phyloP scores from a whole-genome alignment of 441 rosid species.

The Eruca vesicaria region DNA sequence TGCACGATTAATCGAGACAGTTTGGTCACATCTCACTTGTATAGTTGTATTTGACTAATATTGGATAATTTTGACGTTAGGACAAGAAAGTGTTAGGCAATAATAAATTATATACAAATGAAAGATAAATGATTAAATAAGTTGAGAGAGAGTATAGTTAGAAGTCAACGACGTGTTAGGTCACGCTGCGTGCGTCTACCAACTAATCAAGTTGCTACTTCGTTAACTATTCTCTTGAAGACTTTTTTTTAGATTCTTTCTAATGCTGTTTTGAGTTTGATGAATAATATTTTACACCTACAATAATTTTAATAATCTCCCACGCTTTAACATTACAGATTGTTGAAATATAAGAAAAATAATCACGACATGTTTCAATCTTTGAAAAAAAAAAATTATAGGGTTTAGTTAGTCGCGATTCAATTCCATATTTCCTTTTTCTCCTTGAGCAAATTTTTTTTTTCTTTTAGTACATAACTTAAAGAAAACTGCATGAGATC shows the following conservation, averaged over 20 bases:
- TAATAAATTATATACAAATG: background rate
- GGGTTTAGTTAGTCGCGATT: background rate
- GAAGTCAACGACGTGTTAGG: constrained; percentile 23
- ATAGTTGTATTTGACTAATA: background rate
- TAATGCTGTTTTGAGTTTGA: background rate
- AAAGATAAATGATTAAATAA: background rate
- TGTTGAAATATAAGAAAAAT: background rate
- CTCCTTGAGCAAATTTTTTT: background rate
- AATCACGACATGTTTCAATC: background rate
- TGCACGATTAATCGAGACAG: background rate
- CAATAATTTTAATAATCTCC: background rate
- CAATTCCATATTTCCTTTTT: background rate
- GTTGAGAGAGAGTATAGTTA: background rate
- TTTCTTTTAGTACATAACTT: background rate
- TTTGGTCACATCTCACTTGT: background rate
- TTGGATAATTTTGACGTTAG: background rate
- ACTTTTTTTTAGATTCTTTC: background rate
- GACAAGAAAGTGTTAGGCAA: constrained; percentile 16
- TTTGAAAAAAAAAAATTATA: background rate
- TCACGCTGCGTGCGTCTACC: constrained; percentile 12
- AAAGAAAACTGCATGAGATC: background rate
- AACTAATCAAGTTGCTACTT: constrained; percentile 22
- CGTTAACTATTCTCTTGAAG: background rate
- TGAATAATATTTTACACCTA: background rate
- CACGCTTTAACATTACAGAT: background rate